Conservation (phyloP, 148 eudicot genomes). For the Cornus florida region DNA sequence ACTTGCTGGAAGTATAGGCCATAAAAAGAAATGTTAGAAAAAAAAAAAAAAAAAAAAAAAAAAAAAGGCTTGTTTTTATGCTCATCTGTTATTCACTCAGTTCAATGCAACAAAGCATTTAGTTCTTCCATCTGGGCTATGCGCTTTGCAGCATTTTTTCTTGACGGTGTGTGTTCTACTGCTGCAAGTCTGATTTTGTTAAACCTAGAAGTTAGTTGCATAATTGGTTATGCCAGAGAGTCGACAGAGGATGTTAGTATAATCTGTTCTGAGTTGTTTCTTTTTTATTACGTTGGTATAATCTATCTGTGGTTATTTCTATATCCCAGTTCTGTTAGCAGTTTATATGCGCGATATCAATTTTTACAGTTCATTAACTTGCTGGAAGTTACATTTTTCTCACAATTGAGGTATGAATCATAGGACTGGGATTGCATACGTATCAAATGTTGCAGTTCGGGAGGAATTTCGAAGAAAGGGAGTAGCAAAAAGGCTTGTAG, state of each 20-base stretch:
- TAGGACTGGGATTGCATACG: conserved; percentile 86
- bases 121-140: too few species aligned
- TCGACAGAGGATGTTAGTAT: background rate
- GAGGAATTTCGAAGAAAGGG: conserved; percentile 81
- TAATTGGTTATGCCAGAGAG: background rate
- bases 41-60: too few species aligned
- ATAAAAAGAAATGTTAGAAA: too few species aligned
- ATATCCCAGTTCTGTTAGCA: background rate
- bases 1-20: too few species aligned
- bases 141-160: background rate
- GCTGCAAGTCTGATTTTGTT: background rate
- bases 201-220: background rate
- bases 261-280: background rate
- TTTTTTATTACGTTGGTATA: background rate
- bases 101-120: background rate
- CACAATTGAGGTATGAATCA: conserved; percentile 10
- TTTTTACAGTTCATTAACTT: background rate
- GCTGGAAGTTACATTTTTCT: background rate
- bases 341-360: background rate
- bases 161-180: background rate
- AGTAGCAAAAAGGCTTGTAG: conserved; percentile 72
- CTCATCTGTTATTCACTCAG: too few species aligned
- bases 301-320: too few species aligned
- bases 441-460: conserved; percentile 93
- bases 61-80: background rate